Percentiles rank a stretch among this genome's conserved stretches.
These are phyloP conservation scores for Magnolia kwangsiensis DNA, from an alignment of 164 flowering plant genomes.

Conservation along the genomic window DNA sequence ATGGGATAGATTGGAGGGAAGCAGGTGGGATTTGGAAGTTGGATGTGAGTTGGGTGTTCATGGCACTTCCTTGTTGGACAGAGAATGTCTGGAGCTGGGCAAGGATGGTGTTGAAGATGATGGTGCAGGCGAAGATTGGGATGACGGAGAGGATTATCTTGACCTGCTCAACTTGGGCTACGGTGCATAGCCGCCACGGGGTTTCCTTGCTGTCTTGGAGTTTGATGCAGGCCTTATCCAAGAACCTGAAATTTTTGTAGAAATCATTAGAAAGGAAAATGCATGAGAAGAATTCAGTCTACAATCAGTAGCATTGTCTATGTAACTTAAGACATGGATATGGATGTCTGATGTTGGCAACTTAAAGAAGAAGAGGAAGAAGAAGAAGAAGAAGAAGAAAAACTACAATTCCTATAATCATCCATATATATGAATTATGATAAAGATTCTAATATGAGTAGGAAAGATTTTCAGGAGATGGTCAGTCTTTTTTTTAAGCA, in stretches of 20 bases:
- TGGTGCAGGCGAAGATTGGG: slow-evolving; percentile 74
- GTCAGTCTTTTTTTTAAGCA: too few relatives aligned
- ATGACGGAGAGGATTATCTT: slow-evolving; percentile 54
- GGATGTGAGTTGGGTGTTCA: slow-evolving; percentile 48
- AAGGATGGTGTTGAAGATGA: slow-evolving; percentile 65
- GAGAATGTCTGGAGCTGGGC: slow-evolving; percentile 88
- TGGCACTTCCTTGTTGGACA: slow-evolving; percentile 67
- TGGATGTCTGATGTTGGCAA: neutral
- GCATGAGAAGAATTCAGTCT: neutral
- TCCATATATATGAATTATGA: too few relatives aligned
- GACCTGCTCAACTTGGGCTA: slow-evolving; percentile 67
- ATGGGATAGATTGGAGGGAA: slow-evolving; percentile 71
- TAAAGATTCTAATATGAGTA: too few relatives aligned
- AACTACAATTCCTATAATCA: too few relatives aligned
- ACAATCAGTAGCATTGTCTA: neutral
- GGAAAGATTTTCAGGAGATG: too few relatives aligned
- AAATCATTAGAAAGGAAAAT: neutral
- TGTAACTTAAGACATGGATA: neutral
- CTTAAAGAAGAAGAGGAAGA: neutral
- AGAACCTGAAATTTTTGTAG: slow-evolving; percentile 42
- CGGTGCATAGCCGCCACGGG: slow-evolving; percentile 68
- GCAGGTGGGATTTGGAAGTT: slow-evolving; percentile 67
- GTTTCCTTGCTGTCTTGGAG: slow-evolving; percentile 48
- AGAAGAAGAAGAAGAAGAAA: too few relatives aligned
- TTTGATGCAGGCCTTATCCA: slow-evolving; percentile 94